These are phyloP conservation scores for Linnemannia elongata DNA, from an alignment of 192 early-diverging fungal species.

Conservation along the genomic window DNA sequence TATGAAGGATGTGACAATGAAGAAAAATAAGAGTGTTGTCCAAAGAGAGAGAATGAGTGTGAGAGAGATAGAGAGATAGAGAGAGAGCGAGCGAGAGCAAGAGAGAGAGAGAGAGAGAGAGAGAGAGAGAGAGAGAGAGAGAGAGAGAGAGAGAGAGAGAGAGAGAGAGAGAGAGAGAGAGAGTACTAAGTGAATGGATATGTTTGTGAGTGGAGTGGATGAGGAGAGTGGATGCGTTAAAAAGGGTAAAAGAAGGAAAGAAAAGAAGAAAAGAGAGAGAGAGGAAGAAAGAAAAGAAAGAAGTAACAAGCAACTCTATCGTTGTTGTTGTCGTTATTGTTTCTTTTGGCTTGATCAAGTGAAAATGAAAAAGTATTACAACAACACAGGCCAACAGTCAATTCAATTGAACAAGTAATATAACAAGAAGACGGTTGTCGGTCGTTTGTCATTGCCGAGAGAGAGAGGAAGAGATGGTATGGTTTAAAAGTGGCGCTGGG, in stretches of 20 bases:
- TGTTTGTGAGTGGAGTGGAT: background rate
- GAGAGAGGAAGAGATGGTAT: background rate
- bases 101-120: background rate
- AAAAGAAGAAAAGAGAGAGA: background rate
- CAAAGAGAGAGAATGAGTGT: background rate
- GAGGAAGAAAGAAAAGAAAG: background rate
- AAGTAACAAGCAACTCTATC: too few species aligned
- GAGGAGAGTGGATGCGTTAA: background rate
- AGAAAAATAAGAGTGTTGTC: background rate
- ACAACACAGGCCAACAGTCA: background rate
- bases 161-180: background rate
- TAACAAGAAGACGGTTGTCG: background rate
- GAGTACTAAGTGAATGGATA: background rate
- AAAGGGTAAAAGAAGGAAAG: background rate
- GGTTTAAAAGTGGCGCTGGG: too few species aligned
- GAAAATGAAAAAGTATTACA: too few species aligned
- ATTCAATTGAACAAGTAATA: background rate
- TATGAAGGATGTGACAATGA: background rate
- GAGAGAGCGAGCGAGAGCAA: too few species aligned
- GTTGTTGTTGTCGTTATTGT: too few species aligned
- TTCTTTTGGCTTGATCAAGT: too few species aligned
- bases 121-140: background rate
- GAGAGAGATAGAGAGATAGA: background rate
- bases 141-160: background rate
- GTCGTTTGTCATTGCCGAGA: constrained; percentile 7